phyloP scores from a whole-genome alignment of 139 green algal genomes.

The Tetradesmus lagerheimii region DNA sequence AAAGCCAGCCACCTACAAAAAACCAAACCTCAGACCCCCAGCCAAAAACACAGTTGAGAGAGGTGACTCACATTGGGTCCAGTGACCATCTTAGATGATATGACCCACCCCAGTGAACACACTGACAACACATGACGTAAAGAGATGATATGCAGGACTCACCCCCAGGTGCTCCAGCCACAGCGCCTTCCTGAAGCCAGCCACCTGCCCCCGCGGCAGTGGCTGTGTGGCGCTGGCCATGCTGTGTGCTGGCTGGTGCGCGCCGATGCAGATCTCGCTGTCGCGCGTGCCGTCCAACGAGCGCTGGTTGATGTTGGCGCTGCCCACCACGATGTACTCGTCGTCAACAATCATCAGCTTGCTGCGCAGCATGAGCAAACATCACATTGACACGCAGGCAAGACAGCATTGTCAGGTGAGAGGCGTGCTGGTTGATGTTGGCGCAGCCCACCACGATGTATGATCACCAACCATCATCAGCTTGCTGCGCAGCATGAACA shows the following conservation, averaged over 20 bases:
- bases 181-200: slow-evolving; percentile 66
- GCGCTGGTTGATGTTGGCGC: slow-evolving; percentile 81
- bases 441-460: slow-evolving; percentile 70
- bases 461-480: slow-evolving; percentile 71
- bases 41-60: too few species aligned
- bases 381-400: too few species aligned
- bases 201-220: slow-evolving; percentile 50
- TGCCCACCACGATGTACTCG: slow-evolving; percentile 72
- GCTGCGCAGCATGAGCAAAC: not conserved
- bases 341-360: slow-evolving; percentile 72
- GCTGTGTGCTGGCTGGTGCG: slow-evolving; percentile 57
- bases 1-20: slow-evolving; percentile 58
- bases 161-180: slow-evolving; percentile 60
- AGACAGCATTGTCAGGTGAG: too few species aligned
- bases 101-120: too few species aligned
- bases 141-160: not conserved
- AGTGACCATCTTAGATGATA: too few species aligned
- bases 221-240: not conserved
- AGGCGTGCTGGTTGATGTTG: slow-evolving; percentile 78
- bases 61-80: too few species aligned
- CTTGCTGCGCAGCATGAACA: slow-evolving; percentile 9
- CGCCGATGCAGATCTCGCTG: slow-evolving; percentile 70
- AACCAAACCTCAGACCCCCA: too few species aligned
- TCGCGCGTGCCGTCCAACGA: slow-evolving; percentile 70
- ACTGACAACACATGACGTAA: too few species aligned